phyloP scores from a whole-genome alignment of 2,329 filamentous ascomycete species.

The Cytospora schulzeri region DNA sequence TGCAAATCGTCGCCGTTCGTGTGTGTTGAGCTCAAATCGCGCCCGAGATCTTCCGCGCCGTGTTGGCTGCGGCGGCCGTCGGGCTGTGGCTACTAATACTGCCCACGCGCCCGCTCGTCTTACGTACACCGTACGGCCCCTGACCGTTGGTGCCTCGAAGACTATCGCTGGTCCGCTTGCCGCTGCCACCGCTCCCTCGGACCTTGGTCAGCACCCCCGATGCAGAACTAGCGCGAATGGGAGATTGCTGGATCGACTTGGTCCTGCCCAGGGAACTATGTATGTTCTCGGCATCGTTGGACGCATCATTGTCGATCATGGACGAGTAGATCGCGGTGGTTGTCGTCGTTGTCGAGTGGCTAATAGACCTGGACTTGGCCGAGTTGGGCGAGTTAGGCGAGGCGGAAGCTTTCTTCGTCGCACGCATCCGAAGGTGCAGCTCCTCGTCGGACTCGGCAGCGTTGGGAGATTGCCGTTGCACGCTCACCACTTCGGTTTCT shows the following conservation, averaged over 20 bases:
- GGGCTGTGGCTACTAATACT: slow-evolving; percentile 51
- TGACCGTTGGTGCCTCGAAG: slow-evolving; percentile 46
- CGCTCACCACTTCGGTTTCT: slow-evolving; percentile 62
- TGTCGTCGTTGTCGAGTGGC: slow-evolving; percentile 70
- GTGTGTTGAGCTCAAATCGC: slow-evolving; percentile 17
- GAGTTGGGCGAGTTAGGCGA: slow-evolving; percentile 64
- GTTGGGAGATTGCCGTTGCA: slow-evolving; percentile 60
- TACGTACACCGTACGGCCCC: slow-evolving; percentile 59
- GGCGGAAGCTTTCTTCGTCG: slow-evolving; percentile 65
- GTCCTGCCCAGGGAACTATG: slow-evolving; percentile 50
- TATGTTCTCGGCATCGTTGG: slow-evolving; percentile 72
- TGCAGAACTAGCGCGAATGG: slow-evolving; percentile 52
- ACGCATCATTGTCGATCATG: slow-evolving; percentile 66
- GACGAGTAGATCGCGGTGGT: slow-evolving; percentile 62
- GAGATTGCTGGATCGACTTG: slow-evolving; percentile 57
- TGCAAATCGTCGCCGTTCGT: background rate
- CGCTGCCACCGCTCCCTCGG: slow-evolving; percentile 43
- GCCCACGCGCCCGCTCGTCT: slow-evolving; percentile 67
- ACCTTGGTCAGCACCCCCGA: slow-evolving; percentile 65
- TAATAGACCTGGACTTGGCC: slow-evolving; percentile 70
- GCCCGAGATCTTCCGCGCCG: slow-evolving; percentile 58
- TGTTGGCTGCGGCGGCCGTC: slow-evolving; percentile 46
- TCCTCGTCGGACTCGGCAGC: slow-evolving; percentile 80
- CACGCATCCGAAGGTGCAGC: slow-evolving; percentile 73
- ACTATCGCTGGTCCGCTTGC: slow-evolving; percentile 44